Base-by-base conservation (phyloP, 1,139 yeast genomes). In the Debaryomycetaceae sp. region DNA sequence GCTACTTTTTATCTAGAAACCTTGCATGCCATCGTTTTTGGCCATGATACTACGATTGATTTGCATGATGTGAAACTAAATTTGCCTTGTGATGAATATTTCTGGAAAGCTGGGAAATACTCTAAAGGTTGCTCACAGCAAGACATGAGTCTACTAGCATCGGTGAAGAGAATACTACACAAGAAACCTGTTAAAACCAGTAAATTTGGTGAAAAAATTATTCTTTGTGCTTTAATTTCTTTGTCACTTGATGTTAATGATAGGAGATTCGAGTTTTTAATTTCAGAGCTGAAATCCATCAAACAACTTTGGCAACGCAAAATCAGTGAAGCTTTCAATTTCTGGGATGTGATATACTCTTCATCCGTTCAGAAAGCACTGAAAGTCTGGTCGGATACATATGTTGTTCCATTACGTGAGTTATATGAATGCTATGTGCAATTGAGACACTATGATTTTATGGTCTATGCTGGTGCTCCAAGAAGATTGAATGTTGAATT, bases 381-480 rank as follows among this genome's bases (percentile, higher is more conserved):
- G n/a, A n/a, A n/a, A n/a, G n/a, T n/a, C n/a, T n/a, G n/a, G n/a
- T n/a, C n/a, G n/a, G n/a, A n/a, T n/a, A n/a, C n/a, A n/a, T n/a
- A n/a, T n/a, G n/a, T n/a, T n/a, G n/a, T n/a, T n/a, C n/a, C n/a
- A n/a, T n/a, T n/a, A n/a, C n/a, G n/a, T n/a, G n/a, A n/a, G n/a
- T n/a, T n/a, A n/a, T n/a, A n/a, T n/a, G n/a, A n/a, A n/a, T n/a
- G n/a, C n/a, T n/a, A n/a, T n/a, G 68, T 83, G 58, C 65, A 59
- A 42, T 71, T 82, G 24, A 75, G 81, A 38, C 85, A 81, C 44
- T 77, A 81, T 56, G 91, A 84, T 54, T 73, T 81, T 40, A 81
- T 80, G 43, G 77, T 81, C 4, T 79, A 69, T 53, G 81, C 86
- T 2, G 92, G 92, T 1, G 83, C 85, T 6, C 87, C 88, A 1